Percentiles rank a stretch among this genome's conserved stretches.
phyloP scores from a whole-genome alignment of 2,329 filamentous ascomycete species.

The Apiospora arundinis region DNA sequence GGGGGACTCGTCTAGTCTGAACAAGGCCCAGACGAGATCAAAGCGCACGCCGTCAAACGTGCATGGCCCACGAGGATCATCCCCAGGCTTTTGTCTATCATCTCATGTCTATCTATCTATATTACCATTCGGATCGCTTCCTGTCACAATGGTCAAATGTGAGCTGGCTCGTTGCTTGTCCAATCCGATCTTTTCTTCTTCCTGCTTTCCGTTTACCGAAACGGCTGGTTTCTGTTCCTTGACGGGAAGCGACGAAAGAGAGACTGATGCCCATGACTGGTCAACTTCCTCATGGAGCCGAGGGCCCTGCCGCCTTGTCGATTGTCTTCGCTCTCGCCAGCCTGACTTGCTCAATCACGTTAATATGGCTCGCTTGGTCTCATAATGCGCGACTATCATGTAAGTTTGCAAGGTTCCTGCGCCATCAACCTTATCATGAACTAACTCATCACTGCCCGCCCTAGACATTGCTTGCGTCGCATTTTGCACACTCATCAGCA shows the following conservation, averaged over 20 bases:
- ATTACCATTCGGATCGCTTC: background rate
- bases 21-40: slow-evolving; percentile 8
- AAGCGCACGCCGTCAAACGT: background rate
- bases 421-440: background rate
- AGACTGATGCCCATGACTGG: slow-evolving; percentile 24
- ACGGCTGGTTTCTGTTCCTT: background rate
- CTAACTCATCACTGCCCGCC: background rate
- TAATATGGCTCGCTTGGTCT: slow-evolving; percentile 36
- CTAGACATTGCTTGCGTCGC: slow-evolving; percentile 34
- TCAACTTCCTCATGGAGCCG: slow-evolving; percentile 30
- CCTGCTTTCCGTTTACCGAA: background rate
- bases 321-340: slow-evolving; percentile 26
- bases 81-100: background rate
- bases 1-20: background rate
- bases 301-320: slow-evolving; percentile 28
- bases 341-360: slow-evolving; percentile 25
- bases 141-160: background rate
- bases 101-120: slow-evolving; percentile 1
- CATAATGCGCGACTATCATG: slow-evolving; percentile 35
- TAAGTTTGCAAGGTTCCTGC: slow-evolving; percentile 23
- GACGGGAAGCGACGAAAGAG: background rate
- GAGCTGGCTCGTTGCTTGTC: background rate
- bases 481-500: slow-evolving; percentile 32
- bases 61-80: background rate
- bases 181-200: background rate